Base-by-base conservation (phyloP, 139 green algal genomes). In the Chlamydomonas sphaeroides region DNA sequence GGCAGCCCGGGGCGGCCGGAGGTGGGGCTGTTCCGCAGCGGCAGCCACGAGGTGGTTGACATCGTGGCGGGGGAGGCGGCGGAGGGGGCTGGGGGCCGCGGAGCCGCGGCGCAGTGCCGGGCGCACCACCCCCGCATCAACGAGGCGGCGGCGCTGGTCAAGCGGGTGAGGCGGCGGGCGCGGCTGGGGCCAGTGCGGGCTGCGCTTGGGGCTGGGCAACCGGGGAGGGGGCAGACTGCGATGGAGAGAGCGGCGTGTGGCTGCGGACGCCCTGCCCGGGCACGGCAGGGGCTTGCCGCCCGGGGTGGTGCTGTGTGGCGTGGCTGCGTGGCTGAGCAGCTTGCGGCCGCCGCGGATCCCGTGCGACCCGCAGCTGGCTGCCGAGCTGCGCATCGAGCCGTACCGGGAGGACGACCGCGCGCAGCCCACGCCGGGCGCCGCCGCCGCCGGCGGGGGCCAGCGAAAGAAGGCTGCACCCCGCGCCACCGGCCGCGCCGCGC, bases 41-140 rank as follows among this genome's bases (percentile, higher is more conserved):
- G 89, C 45, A 90, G 66, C 39, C 92, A 95, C 63, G 30, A 76
- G 1, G 71, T 83, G 39, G 70, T 89, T 17, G 65, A 84, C 59
- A 93, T 95, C 23, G 61, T 72, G 68, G 20, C 45, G 5, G 68
- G 33, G 14, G 26, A 3, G 26, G 32, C 14, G 33, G 63, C 33
- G 15, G 33, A 30, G 32, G 63, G 41, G 3, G 59, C 28, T 5
- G 59, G 30, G 8, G 59, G 28, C 5, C 4, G 59, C 8, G 30
- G 7, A 28, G 30, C 11, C 5, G 59, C 28, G 1, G 33, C 17
- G 2, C 10, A 42, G 33, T 87, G 69, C 79, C 75, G 70, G 7
- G 86, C 87, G 17, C 92, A 95, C 45, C 88, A 94, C 67, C 86
- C 90, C 0, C 79, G 84, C 39, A 89, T 95, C 57, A 95, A 95